Evolutionary conservation across 805 yeast species (phyloP), one percentile per base, ranked within the genome.

Genomic region (Wickerhamiella parazyma): DNA sequence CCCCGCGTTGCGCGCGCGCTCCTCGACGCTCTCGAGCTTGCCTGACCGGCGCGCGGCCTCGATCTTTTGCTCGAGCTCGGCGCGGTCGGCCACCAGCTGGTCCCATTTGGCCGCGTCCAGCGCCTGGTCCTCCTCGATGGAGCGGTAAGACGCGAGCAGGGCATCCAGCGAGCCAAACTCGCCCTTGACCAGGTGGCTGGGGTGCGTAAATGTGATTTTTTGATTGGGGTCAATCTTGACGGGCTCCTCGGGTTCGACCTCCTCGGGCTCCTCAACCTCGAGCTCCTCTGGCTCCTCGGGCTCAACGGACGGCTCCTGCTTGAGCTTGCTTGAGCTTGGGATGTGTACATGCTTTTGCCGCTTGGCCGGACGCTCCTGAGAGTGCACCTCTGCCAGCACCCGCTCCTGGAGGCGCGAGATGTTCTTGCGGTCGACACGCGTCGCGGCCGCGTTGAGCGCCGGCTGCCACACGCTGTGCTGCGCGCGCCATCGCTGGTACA

Each of bases 61-160:
- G 44, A 73, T 72, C 46, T 58, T 65, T 12, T 54, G 56, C 20
- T 75, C 56, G 1, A 74, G 49, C 2, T 55, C 57, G 7, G 58
- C 58, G 51, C 84, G 91, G 21, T 71, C 73, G 0, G 59, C 54
- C 35, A 85, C 63, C 17, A 73, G 69, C n/a, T 60, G 60, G 1
- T 75, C 69, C 48, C 51, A 53, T 18, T 34, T 43, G 1, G 45
- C 47, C 2, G n/a, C 26, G 14, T 47, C 46, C 2, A 51, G 24
- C 48, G 72, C 83, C 51, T 85, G 93, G 38, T 75, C 78, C 26
- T 55, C 57, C 16, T 76, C 76, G 12, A 80, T 59, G 0, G 73
- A 64, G 45, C 66, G 70, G 58, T 68, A 82, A 0, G 84, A 75
- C n/a, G 61, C 49, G 25, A 82, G 60, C 48, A 69, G 73, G 1